Base-by-base conservation (phyloP, 225 moss, liverwort and hornwort genomes). In the Rhytidiadelphus loreus region DNA sequence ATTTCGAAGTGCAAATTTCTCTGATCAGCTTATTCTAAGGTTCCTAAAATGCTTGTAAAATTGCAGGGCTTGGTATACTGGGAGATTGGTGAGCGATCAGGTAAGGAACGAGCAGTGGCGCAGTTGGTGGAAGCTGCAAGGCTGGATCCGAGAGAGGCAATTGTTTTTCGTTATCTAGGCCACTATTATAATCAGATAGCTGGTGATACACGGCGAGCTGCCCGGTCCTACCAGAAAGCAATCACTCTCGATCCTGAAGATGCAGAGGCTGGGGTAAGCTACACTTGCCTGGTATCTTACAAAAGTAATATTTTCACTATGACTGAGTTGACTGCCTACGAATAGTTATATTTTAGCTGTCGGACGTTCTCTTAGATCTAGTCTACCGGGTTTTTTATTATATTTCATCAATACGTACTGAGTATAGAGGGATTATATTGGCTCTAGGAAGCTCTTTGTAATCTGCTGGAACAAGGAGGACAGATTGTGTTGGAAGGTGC, bases 111-210 rank as follows among this genome's bases (percentile, higher is more conserved):
- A 88, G 96, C 96, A 77, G 90, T 96, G 75, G 91, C 93, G 82
- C 96, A 99, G 86, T 95, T 99, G 89, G 93, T 99, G 89, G 93
- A 96, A 94, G 94, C 99, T 91, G 97, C 95, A 50, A 97, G 95
- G 88, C 71, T 97, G 90, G 96, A 97, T 86, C 96, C 99, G 58
- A 92, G 87, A 82, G 95, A 96, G 92, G 96, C 96, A 87, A 93
- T 89, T 91, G 95, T 96, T 85, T 97, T 99, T 83, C 99, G 99
- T 81, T 96, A 95, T 90, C 89, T 99, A 86, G 99, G 97, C 46
- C 97, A 97, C 88, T 97, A 97, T 86, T 97, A 97, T 83, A 85
- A 86, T 87, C 91, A 95, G 61, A 92, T 91, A 89, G 92, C 93
- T 83, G 93, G 90, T 82, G 97, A 97, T 83, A 90, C 78, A 57